Percentiles rank a stretch among this genome's conserved stretches.
These are phyloP conservation scores for Meyerozyma elateridarum DNA, from an alignment of 1,139 yeast species.

Conservation along the genomic window DNA sequence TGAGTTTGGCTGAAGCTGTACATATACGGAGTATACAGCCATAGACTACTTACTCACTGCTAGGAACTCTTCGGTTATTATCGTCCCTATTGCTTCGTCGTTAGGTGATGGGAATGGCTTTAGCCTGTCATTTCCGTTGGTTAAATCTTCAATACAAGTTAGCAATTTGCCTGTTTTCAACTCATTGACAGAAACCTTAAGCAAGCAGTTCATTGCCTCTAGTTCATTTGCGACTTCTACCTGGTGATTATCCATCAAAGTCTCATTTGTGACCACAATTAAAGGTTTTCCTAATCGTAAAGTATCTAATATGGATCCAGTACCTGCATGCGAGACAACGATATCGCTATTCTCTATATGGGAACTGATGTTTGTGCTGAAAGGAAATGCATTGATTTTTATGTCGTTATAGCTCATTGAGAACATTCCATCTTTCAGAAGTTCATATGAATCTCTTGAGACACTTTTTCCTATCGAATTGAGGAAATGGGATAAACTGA, in stretches of 20 bases:
- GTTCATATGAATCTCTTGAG: constrained; percentile 2
- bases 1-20: too few species aligned
- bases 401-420: too few species aligned
- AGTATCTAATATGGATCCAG: constrained; percentile 86
- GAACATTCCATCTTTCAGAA: too few species aligned
- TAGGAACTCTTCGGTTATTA: background rate
- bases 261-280: constrained; percentile 65
- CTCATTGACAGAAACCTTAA: constrained; percentile 7
- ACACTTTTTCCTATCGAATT: too few species aligned
- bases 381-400: constrained; percentile 37
- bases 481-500: constrained; percentile 22
- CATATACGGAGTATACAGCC: too few species aligned
- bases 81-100: background rate
- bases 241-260: constrained; percentile 85
- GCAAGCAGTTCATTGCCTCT: constrained; percentile 15
- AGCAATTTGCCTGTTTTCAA: constrained; percentile 7
- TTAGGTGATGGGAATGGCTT: background rate
- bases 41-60: too few species aligned
- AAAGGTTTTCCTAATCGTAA: constrained; percentile 52
- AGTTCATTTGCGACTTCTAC: constrained; percentile 66
- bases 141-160: constrained; percentile 4
- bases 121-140: background rate
- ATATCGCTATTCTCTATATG: constrained; percentile 43
- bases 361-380: constrained; percentile 34
- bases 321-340: constrained; percentile 87